Conservation (phyloP, 2,329 filamentous ascomycete genomes). For the Endocalyx cinctus region DNA sequence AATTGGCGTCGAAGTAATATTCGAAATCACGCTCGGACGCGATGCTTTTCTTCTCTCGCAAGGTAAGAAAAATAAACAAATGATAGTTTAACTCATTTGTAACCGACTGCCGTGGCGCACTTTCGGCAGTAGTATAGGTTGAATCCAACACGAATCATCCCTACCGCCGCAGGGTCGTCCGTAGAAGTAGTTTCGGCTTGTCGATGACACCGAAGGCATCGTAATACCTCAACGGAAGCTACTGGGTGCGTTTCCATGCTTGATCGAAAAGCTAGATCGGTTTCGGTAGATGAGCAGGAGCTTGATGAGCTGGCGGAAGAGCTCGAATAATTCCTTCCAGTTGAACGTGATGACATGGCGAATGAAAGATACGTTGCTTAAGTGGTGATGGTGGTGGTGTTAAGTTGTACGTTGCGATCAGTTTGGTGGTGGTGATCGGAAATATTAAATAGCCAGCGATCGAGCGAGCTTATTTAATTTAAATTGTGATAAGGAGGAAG, state of each 20-base stretch:
- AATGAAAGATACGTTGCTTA: too few species aligned
- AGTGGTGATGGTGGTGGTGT: too few species aligned
- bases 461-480: not conserved
- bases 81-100: too few species aligned
- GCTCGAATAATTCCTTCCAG: not conserved
- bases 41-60: too few species aligned
- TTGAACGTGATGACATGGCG: not conserved
- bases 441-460: not conserved
- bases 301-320: not conserved
- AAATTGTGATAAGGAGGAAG: not conserved
- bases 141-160: conserved; percentile 61
- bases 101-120: conserved; percentile 60
- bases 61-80: too few species aligned
- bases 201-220: conserved; percentile 51
- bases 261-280: conserved; percentile 35
- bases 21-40: too few species aligned
- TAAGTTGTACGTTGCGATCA: too few species aligned
- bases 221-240: conserved; percentile 53
- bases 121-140: conserved; percentile 64
- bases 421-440: not conserved
- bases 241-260: conserved; percentile 47
- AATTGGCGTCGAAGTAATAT: too few species aligned
- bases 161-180: conserved; percentile 52
- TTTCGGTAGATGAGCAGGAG: conserved; percentile 12
- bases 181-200: conserved; percentile 57